phyloP scores from a whole-genome alignment of 768 basidiomycete species.

The Glaciozyma martinii region DNA sequence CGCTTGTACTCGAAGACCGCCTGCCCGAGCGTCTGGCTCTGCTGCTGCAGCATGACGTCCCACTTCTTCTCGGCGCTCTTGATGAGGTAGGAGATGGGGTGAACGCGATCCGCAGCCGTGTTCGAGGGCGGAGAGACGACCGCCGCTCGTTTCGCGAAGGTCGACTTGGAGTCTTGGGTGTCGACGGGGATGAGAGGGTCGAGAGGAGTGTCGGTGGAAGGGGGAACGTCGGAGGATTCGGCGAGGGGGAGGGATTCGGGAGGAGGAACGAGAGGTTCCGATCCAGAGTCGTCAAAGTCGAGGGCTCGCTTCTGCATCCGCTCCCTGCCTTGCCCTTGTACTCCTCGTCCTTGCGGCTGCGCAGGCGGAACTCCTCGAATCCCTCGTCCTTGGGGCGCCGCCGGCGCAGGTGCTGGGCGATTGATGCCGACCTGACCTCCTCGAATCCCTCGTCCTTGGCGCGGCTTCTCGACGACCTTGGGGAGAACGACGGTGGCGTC shows the following conservation, averaged over 20 bases:
- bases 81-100: conserved; percentile 48
- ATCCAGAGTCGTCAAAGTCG: not conserved
- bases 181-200: no score
- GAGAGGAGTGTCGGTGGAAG: not conserved
- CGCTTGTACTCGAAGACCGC: conserved; percentile 74
- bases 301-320: not conserved
- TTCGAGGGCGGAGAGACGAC: not conserved
- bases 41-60: conserved; percentile 52
- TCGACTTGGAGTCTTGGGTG: not conserved
- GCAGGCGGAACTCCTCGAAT: not conserved
- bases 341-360: not conserved
- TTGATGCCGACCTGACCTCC: no score
- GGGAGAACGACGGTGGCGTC: not conserved
- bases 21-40: conserved; percentile 66
- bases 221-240: not conserved
- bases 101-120: conserved; percentile 20
- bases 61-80: conserved; percentile 41
- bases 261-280: not conserved
- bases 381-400: not conserved
- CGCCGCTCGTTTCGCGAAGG: not conserved
- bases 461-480: not conserved
- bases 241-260: not conserved
- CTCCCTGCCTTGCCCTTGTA: not conserved
- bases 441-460: not conserved
- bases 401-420: no score